Conservation (phyloP, 371 early-diverging fungal genomes). For the Mucor plumbeus region DNA sequence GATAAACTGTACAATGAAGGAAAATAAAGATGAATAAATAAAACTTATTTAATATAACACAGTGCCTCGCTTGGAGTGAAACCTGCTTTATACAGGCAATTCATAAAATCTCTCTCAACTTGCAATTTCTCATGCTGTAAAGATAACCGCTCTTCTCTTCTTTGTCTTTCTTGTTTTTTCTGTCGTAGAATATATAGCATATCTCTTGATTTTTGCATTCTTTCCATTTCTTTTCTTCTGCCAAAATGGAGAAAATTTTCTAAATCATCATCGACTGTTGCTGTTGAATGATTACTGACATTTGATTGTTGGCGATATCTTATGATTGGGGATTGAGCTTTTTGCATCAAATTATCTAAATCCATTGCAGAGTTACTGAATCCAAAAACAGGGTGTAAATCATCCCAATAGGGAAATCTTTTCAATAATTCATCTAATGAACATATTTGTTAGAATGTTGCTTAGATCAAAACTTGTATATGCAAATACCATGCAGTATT, state of each 20-base stretch:
- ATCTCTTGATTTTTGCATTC: slow-evolving; percentile 5
- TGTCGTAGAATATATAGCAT: background rate
- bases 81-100: slow-evolving; percentile 7
- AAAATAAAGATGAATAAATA: no score
- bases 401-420: slow-evolving; percentile 48
- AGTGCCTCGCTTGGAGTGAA: slow-evolving; percentile 1
- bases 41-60: background rate
- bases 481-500: slow-evolving; percentile 36
- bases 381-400: slow-evolving; percentile 35
- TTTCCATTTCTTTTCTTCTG: slow-evolving; percentile 10
- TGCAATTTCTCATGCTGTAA: background rate
- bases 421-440: slow-evolving; percentile 39
- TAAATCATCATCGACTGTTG: background rate
- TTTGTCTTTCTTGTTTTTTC: background rate
- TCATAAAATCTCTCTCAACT: slow-evolving; percentile 3
- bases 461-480: background rate
- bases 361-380: slow-evolving; percentile 8
- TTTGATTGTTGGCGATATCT: background rate
- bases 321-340: background rate
- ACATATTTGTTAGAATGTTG: background rate
- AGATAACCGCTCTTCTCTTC: background rate
- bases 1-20: no score
- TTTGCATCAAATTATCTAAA: background rate
- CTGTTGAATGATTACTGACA: background rate
- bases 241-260: background rate